These are phyloP conservation scores for Metarhizium anisopliae DNA, from an alignment of 2,329 filamentous ascomycete genomes.

Conservation along the genomic window DNA sequence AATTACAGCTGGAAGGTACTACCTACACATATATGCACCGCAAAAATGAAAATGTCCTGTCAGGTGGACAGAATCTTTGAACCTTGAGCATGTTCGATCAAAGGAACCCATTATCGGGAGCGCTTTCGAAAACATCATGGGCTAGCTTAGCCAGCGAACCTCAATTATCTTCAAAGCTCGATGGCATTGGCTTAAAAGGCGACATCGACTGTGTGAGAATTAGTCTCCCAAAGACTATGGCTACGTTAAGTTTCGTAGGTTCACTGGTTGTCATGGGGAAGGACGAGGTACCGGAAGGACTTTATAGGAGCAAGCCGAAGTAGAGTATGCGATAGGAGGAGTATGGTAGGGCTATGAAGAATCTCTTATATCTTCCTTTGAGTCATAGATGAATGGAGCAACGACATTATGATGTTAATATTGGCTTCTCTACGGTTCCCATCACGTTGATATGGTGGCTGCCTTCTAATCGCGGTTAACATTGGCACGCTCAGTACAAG, in stretches of 20 bases:
- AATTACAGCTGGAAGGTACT: background rate
- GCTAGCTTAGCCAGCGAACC: background rate
- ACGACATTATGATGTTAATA: constrained; percentile 14
- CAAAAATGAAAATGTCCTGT: background rate
- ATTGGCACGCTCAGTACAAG: background rate
- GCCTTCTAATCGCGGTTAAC: background rate
- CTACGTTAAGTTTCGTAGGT: too few species aligned
- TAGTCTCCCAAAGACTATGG: background rate
- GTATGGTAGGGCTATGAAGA: constrained; percentile 14
- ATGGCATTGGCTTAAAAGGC: background rate
- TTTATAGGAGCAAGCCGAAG: background rate
- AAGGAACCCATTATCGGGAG: background rate
- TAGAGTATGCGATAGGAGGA: constrained; percentile 4
- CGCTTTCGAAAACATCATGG: background rate
- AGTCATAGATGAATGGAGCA: constrained; percentile 26
- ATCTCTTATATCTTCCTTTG: constrained; percentile 26
- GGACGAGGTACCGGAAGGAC: background rate
- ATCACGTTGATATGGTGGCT: background rate
- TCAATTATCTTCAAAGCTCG: background rate
- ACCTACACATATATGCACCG: background rate
- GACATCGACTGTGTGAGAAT: background rate
- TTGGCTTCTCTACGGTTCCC: background rate
- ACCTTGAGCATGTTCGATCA: background rate
- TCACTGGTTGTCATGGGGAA: background rate
- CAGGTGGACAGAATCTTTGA: background rate